Evolutionary conservation across 352 stramenopile species (phyloP), one percentile per base, ranked within the genome.

Genomic region (Phytophthora pseudosyringae): DNA sequence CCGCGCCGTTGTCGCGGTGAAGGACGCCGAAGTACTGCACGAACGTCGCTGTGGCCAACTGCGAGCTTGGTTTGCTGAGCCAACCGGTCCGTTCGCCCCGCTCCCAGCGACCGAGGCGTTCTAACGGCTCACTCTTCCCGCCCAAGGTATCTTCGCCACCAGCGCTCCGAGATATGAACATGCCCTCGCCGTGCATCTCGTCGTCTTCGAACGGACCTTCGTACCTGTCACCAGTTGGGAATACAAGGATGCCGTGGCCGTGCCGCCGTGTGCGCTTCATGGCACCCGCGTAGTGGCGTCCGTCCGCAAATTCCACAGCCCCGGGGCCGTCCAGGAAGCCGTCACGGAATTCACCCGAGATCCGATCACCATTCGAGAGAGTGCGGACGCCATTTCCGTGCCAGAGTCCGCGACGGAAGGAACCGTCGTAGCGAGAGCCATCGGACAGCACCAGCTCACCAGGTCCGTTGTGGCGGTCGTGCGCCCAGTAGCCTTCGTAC

Each of bases 171-270:
- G 77, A 82, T 31, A 83, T 79, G 54, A 78, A 84, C 13, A 76
- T 80, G 8, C 93, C 93, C 35, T 95, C 83, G 3, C 95, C 95
- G 47, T 98, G 83, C 61, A 86, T 89, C 43, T 87, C 73, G 28
- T 95, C 90, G 29, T 94, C 49, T 54, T 86, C 73, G 59, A 96
- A 98, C 33, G 91, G 73, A 5, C 94, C 94, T 67, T 97, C 89
- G 69, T 98, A 98, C 1, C 79, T 77, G 51, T 97, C 94, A 3
- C 93, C 92, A 47, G 93, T 97, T 0, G 86, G 71, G 56, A 96
- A 97, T 3, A 81, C 90, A 12, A 98, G 54, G 29, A 89, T 75
- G 5, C 94, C 93, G 31, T 85, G 56, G 4, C 93, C 93, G 26
- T 98, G 81, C 5, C 86, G 74, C 6, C 75, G 63, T 9, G 86